phyloP scores from a whole-genome alignment of 208 protist species.

The Trypanosoma congolense region DNA sequence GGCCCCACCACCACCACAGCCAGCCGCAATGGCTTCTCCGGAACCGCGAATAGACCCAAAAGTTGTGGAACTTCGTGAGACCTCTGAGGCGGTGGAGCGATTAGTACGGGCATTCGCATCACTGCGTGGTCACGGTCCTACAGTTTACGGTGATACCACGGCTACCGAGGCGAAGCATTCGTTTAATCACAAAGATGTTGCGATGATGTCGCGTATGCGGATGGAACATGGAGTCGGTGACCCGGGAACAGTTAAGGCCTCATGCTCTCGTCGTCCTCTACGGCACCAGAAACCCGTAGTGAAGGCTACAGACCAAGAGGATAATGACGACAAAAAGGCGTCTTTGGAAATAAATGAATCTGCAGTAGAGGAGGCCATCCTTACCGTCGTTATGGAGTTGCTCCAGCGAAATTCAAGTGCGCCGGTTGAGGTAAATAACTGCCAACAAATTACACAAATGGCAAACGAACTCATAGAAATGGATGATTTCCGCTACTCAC shows the following conservation, averaged over 20 bases:
- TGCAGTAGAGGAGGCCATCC: constrained; percentile 22
- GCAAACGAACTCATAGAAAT: constrained; percentile 42
- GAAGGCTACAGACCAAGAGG: neutral
- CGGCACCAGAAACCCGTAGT: neutral
- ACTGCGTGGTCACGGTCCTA: constrained; percentile 39
- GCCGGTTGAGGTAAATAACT: constrained; percentile 4
- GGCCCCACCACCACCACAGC: constrained; percentile 31
- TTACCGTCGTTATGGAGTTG: constrained; percentile 24
- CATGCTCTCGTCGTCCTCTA: neutral
- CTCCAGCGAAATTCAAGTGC: constrained; percentile 13
- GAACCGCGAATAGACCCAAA: constrained; percentile 29
- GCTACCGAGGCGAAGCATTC: neutral
- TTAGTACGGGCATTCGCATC: constrained; percentile 75
- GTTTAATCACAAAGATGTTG: constrained; percentile 13
- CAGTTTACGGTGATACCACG: neutral
- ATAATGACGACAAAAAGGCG: constrained; percentile 8
- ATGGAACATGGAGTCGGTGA: constrained; percentile 21
- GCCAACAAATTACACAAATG: constrained; percentile 14
- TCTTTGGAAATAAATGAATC: constrained; percentile 16
- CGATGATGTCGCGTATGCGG: constrained; percentile 20
- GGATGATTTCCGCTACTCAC: constrained; percentile 29
- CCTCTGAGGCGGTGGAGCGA: constrained; percentile 78
- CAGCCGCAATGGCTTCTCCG: constrained; percentile 13
- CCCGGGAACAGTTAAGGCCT: constrained; percentile 9
- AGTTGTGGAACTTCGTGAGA: constrained; percentile 65